Evolutionary conservation across 106 monocot genomes (phyloP).

Genomic region (Xerophyta viscosa): DNA sequence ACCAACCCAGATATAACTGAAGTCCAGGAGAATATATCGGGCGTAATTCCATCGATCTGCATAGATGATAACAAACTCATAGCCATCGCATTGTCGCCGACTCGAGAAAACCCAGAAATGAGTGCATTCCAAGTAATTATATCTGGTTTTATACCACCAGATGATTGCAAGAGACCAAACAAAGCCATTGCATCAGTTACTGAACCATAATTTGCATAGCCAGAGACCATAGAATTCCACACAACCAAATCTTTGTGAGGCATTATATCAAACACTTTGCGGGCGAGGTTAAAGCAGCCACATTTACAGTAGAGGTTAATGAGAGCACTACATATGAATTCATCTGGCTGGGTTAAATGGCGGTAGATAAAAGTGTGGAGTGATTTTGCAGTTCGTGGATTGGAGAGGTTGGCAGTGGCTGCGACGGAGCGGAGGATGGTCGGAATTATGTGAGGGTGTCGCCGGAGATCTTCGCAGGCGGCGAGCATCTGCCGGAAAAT

Average conservation of each 20-base stretch:
- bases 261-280: conserved; percentile 40
- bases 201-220: conserved; percentile 27
- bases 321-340: conserved; percentile 29
- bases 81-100: conserved; percentile 20
- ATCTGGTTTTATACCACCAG: conserved; percentile 24
- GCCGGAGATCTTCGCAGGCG: conserved; percentile 4
- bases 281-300: conserved; percentile 17
- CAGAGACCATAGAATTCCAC: conserved; percentile 58
- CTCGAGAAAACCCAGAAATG: conserved; percentile 37
- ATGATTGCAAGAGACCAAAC: conserved; percentile 18
- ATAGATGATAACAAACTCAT: conserved; percentile 23
- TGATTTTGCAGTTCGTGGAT: conserved; percentile 13
- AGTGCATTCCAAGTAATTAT: conserved; percentile 42
- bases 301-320: conserved; percentile 40
- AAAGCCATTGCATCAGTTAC: conserved; percentile 19
- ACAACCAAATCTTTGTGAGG: conserved; percentile 29
- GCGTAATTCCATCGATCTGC: conserved; percentile 22
- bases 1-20: conserved; percentile 37
- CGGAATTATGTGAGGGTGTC: conserved; percentile 25
- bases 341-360: conserved; percentile 10
- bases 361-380: conserved; percentile 20
- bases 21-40: conserved; percentile 55
- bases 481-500: conserved; percentile 26
- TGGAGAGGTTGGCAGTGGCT: conserved; percentile 9
- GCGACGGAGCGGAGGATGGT: conserved; percentile 28